Evolutionary conservation across 2,329 filamentous ascomycete genomes (phyloP), one percentile per base, ranked within the genome.

Genomic region (Grosmannia clavigera): DNA sequence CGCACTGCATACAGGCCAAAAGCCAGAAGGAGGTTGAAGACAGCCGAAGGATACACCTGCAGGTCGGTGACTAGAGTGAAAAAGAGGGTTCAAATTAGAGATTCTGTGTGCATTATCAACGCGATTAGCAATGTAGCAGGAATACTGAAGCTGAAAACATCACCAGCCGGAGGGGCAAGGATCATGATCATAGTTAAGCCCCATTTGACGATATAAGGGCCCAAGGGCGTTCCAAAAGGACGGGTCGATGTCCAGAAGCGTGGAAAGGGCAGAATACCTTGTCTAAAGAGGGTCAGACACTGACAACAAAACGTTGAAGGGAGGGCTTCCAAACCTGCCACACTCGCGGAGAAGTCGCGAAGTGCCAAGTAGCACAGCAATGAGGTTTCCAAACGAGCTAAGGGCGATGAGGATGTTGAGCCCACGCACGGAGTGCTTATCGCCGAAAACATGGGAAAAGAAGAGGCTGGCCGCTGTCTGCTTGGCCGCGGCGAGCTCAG

Each of bases 221-320:
- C 82, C 0, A 84, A 68, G 0, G 83, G 83, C 0, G 84, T 86
- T 3, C 82, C 82, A 61, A 86, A 85, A 0, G 83, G 84, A 22
- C 74, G 75, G 0, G 82, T 85, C 0, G 79, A 82, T 0, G 80
- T 81, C 82, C 82, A 86, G 62, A 85, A 80, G 1, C 70, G 69
- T 0, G 82, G 75, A 31, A 69, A 85, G 0, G 82, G 82, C 9
- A 85, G 75, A 0, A 84, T 78, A 6, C 82, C 82, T 73, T 84
- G 81, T 61, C 55, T 46, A 3, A 11, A 27, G 1, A 22, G 9
- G 16, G 33, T 40, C n/a, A n/a, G 52, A 29, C 10, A 52, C n/a
- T 12, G 6, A 48, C 12, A 10, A 16, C 7, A 4, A 16, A n/a
- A 12, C 7, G 6, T n/a, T 16, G 6, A 6, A 19, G 11, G 5